Evolutionary conservation across 768 basidiomycete species (phyloP).

Genomic region (Gelatoporia subvermispora): DNA sequence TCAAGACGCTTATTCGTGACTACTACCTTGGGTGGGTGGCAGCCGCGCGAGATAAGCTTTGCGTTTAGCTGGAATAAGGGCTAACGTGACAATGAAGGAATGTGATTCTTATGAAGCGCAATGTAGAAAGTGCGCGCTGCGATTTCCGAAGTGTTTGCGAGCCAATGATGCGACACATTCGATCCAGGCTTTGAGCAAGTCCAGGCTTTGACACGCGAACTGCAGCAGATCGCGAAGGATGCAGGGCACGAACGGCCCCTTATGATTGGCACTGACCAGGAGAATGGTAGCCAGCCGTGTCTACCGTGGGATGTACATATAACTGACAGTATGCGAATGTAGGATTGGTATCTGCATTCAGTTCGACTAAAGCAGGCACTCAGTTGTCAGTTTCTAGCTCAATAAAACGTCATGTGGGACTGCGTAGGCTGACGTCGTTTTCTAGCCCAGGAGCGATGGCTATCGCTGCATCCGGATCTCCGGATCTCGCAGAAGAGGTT

Average conservation of each 20-base stretch:
- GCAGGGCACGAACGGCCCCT: constrained; percentile 53
- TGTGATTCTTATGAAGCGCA: constrained; percentile 67
- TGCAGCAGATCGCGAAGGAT: constrained; percentile 53
- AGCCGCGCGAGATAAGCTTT: not conserved
- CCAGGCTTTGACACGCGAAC: constrained; percentile 37
- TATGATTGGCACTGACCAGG: constrained; percentile 70
- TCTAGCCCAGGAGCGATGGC: constrained; percentile 72
- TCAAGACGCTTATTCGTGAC: constrained; percentile 51
- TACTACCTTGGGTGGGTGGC: constrained; percentile 51
- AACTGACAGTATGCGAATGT: not conserved
- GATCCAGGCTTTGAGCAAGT: constrained; percentile 47
- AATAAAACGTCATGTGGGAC: no score
- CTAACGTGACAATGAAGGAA: constrained; percentile 25
- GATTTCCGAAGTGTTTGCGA: not conserved
- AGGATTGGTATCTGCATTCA: constrained; percentile 73
- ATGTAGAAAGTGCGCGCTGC: constrained; percentile 43
- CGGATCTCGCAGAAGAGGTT: constrained; percentile 38
- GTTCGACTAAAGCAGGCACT: constrained; percentile 45
- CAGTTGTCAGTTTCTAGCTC: constrained; percentile 52
- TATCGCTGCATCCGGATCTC: constrained; percentile 48
- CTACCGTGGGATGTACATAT: not conserved
- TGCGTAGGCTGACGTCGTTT: not conserved
- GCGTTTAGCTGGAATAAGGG: no score
- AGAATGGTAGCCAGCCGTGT: constrained; percentile 46
- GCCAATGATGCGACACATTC: not conserved